Evolutionary conservation across 2,329 filamentous ascomycete species (phyloP), one percentile per base, ranked within the genome.

Genomic region (Epichloe hybrida): DNA sequence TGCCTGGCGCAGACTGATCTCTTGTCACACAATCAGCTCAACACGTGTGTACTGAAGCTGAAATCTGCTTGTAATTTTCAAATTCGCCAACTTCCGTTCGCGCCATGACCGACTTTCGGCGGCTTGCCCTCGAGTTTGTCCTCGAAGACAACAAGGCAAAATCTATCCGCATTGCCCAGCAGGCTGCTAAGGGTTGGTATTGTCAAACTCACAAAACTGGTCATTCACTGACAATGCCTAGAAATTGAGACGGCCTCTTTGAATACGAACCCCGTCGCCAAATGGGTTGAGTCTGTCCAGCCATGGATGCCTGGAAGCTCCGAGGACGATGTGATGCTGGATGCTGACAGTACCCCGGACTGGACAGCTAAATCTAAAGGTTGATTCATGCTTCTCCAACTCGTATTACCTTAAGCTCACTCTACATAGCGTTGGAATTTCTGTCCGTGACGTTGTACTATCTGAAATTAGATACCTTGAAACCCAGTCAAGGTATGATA

Each of bases 281-380:
- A 74, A 58, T 79, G 75, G 75, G 75, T 77, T 31, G 71, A 75
- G 44, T 74, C 75, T 37, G 73, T 79, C 50, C 71, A 75, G 56
- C 70, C 69, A 50, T 79, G 76, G 76, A 75, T 79, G 67, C 71
- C 71, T 15, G 66, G 65, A 7, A 66, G 62, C 49, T 64, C 68
- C 38, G 63, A 63, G 46, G 68, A 68, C 38, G 64, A 63, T 9
- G 65, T 66, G n/a, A 56, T 57, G 52, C 44, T 51, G 17, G 70
- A 72, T 48, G 68, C 66, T 15, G 66, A 69, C 35, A 63, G 66
- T n/a, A 66, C 64, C 37, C 69, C 71, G n/a, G 70, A 76, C 55
- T 71, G 77, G 62, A 76, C 79, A 34, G 65, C 72, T 3, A 69
- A 77, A 46, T 72, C 76, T 13, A 78, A 76, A 59, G 73, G 73